Percentiles rank a stretch among this genome's conserved stretches.
phyloP scores from a whole-genome alignment of 192 early-diverging fungal genomes.

The Podila epicladia region DNA sequence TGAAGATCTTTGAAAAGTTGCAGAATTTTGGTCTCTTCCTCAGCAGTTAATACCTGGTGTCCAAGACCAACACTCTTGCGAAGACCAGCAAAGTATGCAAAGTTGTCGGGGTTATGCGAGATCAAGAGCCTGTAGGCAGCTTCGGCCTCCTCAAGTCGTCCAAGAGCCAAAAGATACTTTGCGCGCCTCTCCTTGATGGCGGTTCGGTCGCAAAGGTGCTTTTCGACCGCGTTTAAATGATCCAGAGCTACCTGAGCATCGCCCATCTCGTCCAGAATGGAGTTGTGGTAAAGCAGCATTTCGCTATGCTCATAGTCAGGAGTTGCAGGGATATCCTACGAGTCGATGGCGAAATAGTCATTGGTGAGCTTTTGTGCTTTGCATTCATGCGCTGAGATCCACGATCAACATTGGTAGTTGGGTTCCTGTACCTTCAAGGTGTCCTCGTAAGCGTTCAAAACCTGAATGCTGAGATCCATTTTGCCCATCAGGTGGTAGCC shows the following conservation, averaged over 20 bases:
- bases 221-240: constrained; percentile 78
- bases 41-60: constrained; percentile 16
- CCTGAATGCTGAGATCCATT: constrained; percentile 77
- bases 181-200: constrained; percentile 83
- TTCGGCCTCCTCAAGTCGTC: constrained; percentile 76
- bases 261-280: constrained; percentile 85
- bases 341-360: not conserved
- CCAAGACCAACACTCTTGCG: constrained; percentile 62
- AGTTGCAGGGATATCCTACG: constrained; percentile 41
- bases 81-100: constrained; percentile 76
- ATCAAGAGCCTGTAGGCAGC: constrained; percentile 80
- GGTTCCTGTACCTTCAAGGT: constrained; percentile 64
- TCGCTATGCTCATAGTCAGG: constrained; percentile 82
- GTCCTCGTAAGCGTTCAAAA: constrained; percentile 75
- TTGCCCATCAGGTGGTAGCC: constrained; percentile 84
- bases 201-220: constrained; percentile 77
- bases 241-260: constrained; percentile 80
- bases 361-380: not conserved
- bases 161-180: constrained; percentile 69
- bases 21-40: constrained; percentile 46
- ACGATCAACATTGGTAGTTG: not conserved
- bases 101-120: constrained; percentile 83
- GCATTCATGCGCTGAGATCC: not conserved
- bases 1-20: constrained; percentile 53
- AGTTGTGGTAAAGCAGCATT: constrained; percentile 87